A percentile compares a stretch with the other conserved stretches of the same genome.
Conservation (phyloP, 2,329 filamentous ascomycete genomes). For the Venturia aucupariae region DNA sequence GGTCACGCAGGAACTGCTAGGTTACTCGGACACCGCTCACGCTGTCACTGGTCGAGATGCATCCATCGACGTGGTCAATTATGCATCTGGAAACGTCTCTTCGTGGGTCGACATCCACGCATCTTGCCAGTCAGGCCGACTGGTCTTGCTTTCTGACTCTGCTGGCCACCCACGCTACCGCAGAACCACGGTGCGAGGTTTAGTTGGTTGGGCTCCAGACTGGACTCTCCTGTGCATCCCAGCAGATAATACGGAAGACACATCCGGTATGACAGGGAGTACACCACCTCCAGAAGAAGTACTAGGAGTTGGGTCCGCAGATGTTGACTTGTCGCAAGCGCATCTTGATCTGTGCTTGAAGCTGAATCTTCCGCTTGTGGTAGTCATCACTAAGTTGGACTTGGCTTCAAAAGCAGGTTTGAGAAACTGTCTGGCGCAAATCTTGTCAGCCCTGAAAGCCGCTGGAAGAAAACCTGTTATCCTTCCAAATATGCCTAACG, state of each 20-base stretch:
- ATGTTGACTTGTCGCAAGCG: constrained; percentile 64
- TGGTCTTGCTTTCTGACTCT: constrained; percentile 86
- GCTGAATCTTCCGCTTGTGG: constrained; percentile 63
- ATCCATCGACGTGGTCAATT: constrained; percentile 58
- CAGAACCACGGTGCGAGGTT: constrained; percentile 75
- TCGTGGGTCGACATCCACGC: constrained; percentile 94
- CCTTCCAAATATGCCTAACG: constrained; percentile 9
- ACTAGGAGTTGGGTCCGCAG: constrained; percentile 38
- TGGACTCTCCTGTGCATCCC: constrained; percentile 86
- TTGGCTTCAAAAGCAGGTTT: constrained; percentile 66
- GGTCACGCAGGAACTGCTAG: constrained; percentile 85
- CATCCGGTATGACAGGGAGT: constrained; percentile 31
- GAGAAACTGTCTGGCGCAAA: constrained; percentile 58
- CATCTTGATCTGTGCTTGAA: constrained; percentile 81
- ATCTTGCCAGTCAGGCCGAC: constrained; percentile 58
- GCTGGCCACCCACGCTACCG: constrained; percentile 85
- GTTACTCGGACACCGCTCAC: constrained; percentile 49
- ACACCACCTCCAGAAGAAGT: constrained; percentile 44
- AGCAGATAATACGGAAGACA: constrained; percentile 58
- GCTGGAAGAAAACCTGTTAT: constrained; percentile 66
- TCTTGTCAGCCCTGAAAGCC: constrained; percentile 70
- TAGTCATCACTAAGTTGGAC: constrained; percentile 88
- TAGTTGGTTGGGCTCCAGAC: constrained; percentile 94
- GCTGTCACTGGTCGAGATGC: constrained; percentile 15
- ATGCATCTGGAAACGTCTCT: constrained; percentile 74